Conservation (phyloP, 202 grass and related monocot species). For the Musa balbisiana region DNA sequence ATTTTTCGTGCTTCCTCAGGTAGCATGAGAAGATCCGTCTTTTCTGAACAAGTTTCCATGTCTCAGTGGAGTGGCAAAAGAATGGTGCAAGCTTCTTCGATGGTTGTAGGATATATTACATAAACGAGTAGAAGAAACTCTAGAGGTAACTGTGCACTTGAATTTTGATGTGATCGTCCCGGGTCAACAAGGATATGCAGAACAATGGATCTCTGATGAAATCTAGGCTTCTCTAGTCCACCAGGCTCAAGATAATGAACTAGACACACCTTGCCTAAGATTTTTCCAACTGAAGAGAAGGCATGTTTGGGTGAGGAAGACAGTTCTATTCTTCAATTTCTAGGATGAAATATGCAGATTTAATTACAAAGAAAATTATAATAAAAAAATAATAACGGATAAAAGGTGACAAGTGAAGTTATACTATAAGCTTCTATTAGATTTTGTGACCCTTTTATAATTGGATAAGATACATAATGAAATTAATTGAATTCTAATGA, state of each 20-base stretch:
- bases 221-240: conserved; percentile 45
- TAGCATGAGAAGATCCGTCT: background rate
- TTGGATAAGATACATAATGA: no score
- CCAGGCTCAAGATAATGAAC: conserved; percentile 55
- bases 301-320: background rate
- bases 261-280: conserved; percentile 47
- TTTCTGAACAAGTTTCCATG: conserved; percentile 34
- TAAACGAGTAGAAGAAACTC: no score
- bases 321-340: background rate
- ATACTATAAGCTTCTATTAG: background rate
- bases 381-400: background rate
- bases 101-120: no score
- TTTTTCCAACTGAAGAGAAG: conserved; percentile 52
- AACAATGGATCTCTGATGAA: background rate
- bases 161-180: no score
- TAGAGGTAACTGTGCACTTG: no score
- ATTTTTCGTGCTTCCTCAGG: conserved; percentile 6
- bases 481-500: no score
- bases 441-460: no score
- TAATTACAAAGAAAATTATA: background rate
- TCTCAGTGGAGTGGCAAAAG: conserved; percentile 27
- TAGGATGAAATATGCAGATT: background rate
- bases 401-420: background rate
- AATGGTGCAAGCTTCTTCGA: conserved; percentile 38
- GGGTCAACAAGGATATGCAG: no score